Base-by-base conservation (phyloP, 352 stramenopile genomes). In the Pythium aristosporum region DNA sequence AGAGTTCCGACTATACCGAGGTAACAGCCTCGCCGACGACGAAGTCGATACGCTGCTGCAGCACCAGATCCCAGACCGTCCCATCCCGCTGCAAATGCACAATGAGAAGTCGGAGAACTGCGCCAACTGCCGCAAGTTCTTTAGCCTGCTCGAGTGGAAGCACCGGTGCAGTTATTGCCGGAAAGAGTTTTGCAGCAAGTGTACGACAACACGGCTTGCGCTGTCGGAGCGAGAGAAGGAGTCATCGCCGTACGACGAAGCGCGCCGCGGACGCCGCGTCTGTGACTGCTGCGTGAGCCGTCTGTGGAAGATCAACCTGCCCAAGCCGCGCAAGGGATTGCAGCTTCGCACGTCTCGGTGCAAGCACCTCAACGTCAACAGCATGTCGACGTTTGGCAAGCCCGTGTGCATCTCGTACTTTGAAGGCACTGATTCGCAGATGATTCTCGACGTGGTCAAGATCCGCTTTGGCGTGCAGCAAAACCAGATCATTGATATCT, bases 141-240 rank as follows among this genome's bases (percentile, higher is more conserved):
- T 94, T 48, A 85, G 77, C 20, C 68, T 94, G 23, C 69, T 94
- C 20, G 85, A 94, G 59, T 94, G 85, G 85, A 91, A 91, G 50
- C 83, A 94, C 71, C 85, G 87, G 49, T 94, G 85, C 72, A 88
- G 75, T 39, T 89, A 91, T 49, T 94, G 85, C 57, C 75, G 73
- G 21, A 90, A 90, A 46, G 79, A 84, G 16, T 91, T 88, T 43
- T 94, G 85, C 66, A 88, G 79, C 65, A 94, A 94, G 70, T 94
- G 85, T 67, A 88, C 82, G n/a, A 88, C 70, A 51, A 94, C 81
- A 10, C 74, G 85, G 42, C 70, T 92, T 12, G 82, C 82, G 3
- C 75, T 82, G 18, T 75, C 77, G 0, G 82, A 89, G 60, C 77
- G 80, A 12, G 79, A 85, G 63, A 89, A 85, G 47, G 72, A 75